Base-by-base conservation (phyloP, 176 grass and related monocot species). In the Ensete glaucum region DNA sequence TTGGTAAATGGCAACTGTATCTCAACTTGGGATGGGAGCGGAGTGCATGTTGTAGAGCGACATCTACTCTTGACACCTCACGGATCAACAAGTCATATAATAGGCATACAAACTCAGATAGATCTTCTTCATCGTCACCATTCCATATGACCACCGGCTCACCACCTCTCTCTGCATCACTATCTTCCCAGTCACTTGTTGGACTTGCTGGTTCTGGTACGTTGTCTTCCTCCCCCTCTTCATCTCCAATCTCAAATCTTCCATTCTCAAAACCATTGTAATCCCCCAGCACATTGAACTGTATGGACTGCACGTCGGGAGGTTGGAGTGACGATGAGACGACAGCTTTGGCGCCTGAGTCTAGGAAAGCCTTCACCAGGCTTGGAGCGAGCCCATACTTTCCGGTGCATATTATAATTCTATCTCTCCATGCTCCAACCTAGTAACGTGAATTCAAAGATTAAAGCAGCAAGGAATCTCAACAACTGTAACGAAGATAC, bases 401-500 rank as follows among this genome's bases (percentile, higher is more conserved):
- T 14, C 90, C 95, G n/a, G 84, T 99, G 80, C 82, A 91, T 34
- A 94, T 82, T 69, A 99, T 84, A 70, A 99, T 94, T 80, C 90
- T 82, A 69, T 99, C 95, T 81, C 95, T 87, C 95, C 95, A 94
- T 79, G 88, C 95, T 84, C 95, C 85, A 81, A 91, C 88, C 95
- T 99, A 80, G 34, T 17, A 77, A 52, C 8, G 24, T 55, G 25
- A 21, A 65, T 52, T 49, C 60, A 53, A 43, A 43, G 48, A 26
- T 15, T 9, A 52, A 10, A 19, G 14, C 23, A 49, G 55, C 52
- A 77, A 52, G 60, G 20, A 19, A 43, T 43, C 34, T 43, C 34
- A 43, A 43, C 34, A 43, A 43, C 34, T 6, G 34, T 3, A 29
- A 29, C 3, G 11, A 17, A 57, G 14, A 16, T 57, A 19, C 13